These are phyloP conservation scores for Phytophthora agathidicida DNA, from an alignment of 352 stramenopile species.

Conservation along the genomic window DNA sequence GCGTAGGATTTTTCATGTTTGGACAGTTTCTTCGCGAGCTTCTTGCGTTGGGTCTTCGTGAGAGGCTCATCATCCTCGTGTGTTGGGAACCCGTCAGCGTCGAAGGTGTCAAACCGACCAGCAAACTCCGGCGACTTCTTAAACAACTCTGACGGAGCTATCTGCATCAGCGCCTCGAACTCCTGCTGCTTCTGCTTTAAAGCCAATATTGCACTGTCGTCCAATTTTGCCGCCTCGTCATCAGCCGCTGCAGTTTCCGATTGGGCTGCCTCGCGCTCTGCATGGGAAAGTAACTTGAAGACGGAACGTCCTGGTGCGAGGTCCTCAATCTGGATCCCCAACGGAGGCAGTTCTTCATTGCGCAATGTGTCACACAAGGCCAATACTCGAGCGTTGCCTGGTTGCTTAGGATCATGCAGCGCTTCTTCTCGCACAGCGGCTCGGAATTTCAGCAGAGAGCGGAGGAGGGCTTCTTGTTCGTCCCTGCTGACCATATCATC, in stretches of 20 bases:
- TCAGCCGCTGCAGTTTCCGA: not conserved
- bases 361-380: conserved; percentile 67
- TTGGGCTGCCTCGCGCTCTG: conserved; percentile 39
- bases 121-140: conserved; percentile 45
- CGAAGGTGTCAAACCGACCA: conserved; percentile 59
- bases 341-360: conserved; percentile 52
- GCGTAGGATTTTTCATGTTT: conserved; percentile 74
- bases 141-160: conserved; percentile 65
- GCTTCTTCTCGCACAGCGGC: conserved; percentile 63
- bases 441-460: conserved; percentile 65
- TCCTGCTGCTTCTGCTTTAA: conserved; percentile 52
- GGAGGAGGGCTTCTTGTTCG: conserved; percentile 45
- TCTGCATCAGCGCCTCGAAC: conserved; percentile 72
- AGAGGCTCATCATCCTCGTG: conserved; percentile 50
- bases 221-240: conserved; percentile 7
- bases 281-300: conserved; percentile 56
- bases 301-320: conserved; percentile 63
- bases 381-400: conserved; percentile 53
- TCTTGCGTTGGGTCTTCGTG: conserved; percentile 79
- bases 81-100: conserved; percentile 60
- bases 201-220: conserved; percentile 9
- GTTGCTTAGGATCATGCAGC: conserved; percentile 47
- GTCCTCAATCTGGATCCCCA: conserved; percentile 78
- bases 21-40: conserved; percentile 71
- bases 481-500: conserved; percentile 22